Conservation (phyloP, 2,329 filamentous ascomycete genomes). For the Sporothrix globosa region DNA sequence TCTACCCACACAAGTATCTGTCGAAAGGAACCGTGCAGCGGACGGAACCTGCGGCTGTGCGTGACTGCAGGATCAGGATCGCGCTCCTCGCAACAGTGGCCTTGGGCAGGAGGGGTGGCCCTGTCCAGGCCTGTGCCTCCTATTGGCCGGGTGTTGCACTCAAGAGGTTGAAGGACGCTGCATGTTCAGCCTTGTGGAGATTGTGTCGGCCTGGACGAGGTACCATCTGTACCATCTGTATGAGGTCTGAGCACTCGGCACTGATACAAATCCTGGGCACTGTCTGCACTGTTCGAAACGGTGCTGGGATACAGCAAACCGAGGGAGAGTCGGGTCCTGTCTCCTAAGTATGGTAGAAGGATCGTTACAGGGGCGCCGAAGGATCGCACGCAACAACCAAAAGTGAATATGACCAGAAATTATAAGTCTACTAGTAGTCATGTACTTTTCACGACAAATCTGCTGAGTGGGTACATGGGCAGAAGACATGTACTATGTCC, state of each 20-base stretch:
- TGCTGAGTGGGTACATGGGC: neutral
- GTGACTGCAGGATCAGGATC: slow-evolving; percentile 20
- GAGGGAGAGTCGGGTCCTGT: neutral
- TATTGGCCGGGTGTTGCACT: slow-evolving; percentile 2
- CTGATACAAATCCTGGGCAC: neutral
- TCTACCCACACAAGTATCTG: neutral
- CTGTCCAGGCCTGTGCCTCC: neutral
- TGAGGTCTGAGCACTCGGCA: neutral
- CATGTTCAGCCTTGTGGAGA: slow-evolving; percentile 16
- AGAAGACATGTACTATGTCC: neutral
- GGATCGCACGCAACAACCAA: neutral
- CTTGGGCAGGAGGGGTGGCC: neutral
- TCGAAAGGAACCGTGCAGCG: neutral
- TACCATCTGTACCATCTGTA: neutral
- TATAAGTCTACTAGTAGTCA: neutral
- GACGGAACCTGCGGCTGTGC: slow-evolving; percentile 3
- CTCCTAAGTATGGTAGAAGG: slow-evolving; percentile 3
- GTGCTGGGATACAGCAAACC: neutral
- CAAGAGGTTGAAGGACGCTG: neutral
- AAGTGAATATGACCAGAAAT: neutral
- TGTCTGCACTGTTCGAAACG: neutral
- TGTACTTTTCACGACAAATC: neutral
- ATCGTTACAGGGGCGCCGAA: neutral
- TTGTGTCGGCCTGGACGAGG: neutral
- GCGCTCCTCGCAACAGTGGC: neutral